These are phyloP conservation scores for Tilletia horrida DNA, from an alignment of 1,284 basidiomycete species.

Conservation along the genomic window DNA sequence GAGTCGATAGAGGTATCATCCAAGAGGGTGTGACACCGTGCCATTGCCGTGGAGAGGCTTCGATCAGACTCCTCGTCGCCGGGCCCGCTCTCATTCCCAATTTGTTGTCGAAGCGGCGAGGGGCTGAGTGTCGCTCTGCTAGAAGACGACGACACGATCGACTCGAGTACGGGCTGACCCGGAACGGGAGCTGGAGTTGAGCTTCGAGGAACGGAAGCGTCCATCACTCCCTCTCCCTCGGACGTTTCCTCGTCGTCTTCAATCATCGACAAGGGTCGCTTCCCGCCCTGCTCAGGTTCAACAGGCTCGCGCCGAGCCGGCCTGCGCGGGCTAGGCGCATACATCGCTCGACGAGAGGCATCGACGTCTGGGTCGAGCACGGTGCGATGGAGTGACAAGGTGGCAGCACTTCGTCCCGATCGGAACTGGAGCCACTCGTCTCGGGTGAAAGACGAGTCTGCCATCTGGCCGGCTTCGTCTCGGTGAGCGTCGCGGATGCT, in stretches of 20 bases:
- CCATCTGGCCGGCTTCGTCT: too few relatives aligned
- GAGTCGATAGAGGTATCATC: neutral
- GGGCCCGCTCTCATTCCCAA: too few relatives aligned
- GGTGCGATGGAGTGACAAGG: neutral
- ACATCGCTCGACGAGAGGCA: neutral
- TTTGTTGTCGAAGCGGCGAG: too few relatives aligned
- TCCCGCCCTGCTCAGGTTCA: neutral
- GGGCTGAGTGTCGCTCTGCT: neutral
- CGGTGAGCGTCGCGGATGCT: too few relatives aligned
- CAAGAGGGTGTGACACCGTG: neutral
- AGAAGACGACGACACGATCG: neutral
- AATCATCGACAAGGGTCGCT: neutral
- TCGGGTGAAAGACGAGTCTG: neutral
- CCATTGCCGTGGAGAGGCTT: neutral
- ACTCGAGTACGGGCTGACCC: neutral
- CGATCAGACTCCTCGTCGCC: too few relatives aligned
- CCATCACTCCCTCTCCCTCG: neutral
- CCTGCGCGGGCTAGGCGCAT: neutral
- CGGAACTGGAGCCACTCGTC: neutral
- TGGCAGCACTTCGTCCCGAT: neutral
- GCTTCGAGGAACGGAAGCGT: neutral
- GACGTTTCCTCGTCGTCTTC: neutral
- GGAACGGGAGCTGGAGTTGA: neutral
- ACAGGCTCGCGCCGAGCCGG: too few relatives aligned
- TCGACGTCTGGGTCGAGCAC: neutral